Conservation (phyloP, 345 rosid genomes). For the Arabidopsis arenosa region DNA sequence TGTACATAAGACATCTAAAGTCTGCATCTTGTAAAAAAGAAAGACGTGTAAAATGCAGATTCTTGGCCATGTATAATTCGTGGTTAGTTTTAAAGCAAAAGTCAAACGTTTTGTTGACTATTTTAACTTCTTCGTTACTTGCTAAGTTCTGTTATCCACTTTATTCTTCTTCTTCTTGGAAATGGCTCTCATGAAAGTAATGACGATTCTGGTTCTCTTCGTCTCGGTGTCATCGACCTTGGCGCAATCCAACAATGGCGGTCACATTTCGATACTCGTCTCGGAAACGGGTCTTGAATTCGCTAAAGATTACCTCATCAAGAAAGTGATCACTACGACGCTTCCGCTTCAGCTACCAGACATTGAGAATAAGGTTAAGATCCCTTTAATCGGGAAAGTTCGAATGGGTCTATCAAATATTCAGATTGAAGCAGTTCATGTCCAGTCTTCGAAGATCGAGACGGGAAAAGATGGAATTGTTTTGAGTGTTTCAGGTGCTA, state of each 20-base stretch:
- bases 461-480: constrained; percentile 56
- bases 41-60: constrained; percentile 20
- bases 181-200: constrained; percentile 40
- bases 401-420: constrained; percentile 58
- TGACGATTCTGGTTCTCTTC: constrained; percentile 34
- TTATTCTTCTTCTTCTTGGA: constrained; percentile 28
- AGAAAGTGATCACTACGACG: constrained; percentile 60
- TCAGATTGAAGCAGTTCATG: constrained; percentile 48
- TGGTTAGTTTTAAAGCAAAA: constrained; percentile 27
- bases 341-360: constrained; percentile 64
- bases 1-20: constrained; percentile 4
- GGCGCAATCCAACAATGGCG: constrained; percentile 50
- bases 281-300: constrained; percentile 67
- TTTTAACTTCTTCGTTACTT: constrained; percentile 18
- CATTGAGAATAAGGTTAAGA: constrained; percentile 58
- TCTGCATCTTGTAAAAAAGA: constrained; percentile 38
- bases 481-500: constrained; percentile 62
- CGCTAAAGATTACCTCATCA: constrained; percentile 59
- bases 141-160: neutral
- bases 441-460: constrained; percentile 56
- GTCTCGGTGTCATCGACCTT: constrained; percentile 46
- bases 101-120: constrained; percentile 35
- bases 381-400: constrained; percentile 71
- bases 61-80: constrained; percentile 29
- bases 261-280: constrained; percentile 56